phyloP scores from a whole-genome alignment of 2,329 filamentous ascomycete species.

The Cercospora berteroae region DNA sequence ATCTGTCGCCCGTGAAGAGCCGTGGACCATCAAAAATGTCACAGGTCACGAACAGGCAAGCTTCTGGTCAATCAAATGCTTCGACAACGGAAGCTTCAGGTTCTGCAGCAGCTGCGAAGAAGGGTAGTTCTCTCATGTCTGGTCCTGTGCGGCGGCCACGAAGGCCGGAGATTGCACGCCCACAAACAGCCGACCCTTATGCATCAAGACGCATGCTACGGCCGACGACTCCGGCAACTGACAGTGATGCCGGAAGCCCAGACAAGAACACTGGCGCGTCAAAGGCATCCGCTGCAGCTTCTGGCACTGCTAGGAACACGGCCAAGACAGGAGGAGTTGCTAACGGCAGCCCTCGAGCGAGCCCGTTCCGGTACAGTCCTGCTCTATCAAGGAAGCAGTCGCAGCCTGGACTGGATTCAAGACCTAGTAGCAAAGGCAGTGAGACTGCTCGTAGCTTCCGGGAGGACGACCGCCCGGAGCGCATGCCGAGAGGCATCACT shows the following conservation, averaged over 20 bases:
- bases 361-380: constrained; percentile 34
- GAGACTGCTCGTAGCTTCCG: constrained; percentile 30
- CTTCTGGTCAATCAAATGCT: constrained; percentile 33
- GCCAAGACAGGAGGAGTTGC: constrained; percentile 23
- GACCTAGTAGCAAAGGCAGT: constrained; percentile 38
- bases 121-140: constrained; percentile 52
- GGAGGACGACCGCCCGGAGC: constrained; percentile 50
- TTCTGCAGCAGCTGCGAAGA: constrained; percentile 36
- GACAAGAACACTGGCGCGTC: constrained; percentile 36
- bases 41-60: constrained; percentile 31
- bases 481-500: constrained; percentile 43
- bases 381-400: constrained; percentile 24
- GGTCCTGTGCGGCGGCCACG: constrained; percentile 58
- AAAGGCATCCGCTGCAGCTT: constrained; percentile 31
- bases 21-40: constrained; percentile 36
- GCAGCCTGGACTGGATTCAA: constrained; percentile 24
- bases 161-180: constrained; percentile 48
- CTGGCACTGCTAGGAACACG: constrained; percentile 32
- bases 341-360: constrained; percentile 33
- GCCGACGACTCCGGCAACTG: constrained; percentile 48
- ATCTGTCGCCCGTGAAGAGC: constrained; percentile 49
- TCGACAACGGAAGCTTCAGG: constrained; percentile 27
- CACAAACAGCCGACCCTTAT: constrained; percentile 57
- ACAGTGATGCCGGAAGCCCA: constrained; percentile 48
- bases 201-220: constrained; percentile 39